Percentiles rank a stretch among this genome's conserved stretches.
These are phyloP conservation scores for Glebionis coronaria DNA, from an alignment of 129 eudicot genomes.

Conservation along the genomic window DNA sequence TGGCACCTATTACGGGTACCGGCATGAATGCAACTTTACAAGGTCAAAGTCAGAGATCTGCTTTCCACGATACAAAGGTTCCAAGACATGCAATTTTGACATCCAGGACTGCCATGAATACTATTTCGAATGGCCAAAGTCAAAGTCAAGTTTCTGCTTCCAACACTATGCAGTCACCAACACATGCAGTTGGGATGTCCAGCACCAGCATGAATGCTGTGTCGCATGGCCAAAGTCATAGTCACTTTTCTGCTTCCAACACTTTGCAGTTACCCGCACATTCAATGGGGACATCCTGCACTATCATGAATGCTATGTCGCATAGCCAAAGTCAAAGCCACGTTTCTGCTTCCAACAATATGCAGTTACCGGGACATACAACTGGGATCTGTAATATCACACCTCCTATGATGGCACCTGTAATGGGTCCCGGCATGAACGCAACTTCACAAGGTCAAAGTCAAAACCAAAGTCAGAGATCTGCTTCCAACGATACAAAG, in stretches of 20 bases:
- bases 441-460: not conserved
- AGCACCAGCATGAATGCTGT: not conserved
- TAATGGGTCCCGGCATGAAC: too few relatives aligned
- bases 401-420: not conserved
- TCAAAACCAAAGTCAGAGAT: constrained; percentile 14
- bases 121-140: constrained; percentile 29
- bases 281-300: constrained; percentile 1
- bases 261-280: not conserved
- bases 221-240: not conserved
- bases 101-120: constrained; percentile 9
- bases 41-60: constrained; percentile 5
- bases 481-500: not conserved
- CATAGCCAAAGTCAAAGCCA: constrained; percentile 28
- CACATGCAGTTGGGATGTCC: constrained; percentile 24
- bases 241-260: not conserved
- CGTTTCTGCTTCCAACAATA: constrained; percentile 32
- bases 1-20: too few relatives aligned
- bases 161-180: constrained; percentile 32
- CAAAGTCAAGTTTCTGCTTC: constrained; percentile 25
- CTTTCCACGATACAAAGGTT: not conserved
- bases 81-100: not conserved
- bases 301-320: constrained; percentile 23
- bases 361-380: constrained; percentile 31
- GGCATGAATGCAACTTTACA: not conserved
- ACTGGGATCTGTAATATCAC: constrained; percentile 1